Evolutionary conservation across 352 stramenopile genomes (phyloP).

Genomic region (Pythium periplocum): DNA sequence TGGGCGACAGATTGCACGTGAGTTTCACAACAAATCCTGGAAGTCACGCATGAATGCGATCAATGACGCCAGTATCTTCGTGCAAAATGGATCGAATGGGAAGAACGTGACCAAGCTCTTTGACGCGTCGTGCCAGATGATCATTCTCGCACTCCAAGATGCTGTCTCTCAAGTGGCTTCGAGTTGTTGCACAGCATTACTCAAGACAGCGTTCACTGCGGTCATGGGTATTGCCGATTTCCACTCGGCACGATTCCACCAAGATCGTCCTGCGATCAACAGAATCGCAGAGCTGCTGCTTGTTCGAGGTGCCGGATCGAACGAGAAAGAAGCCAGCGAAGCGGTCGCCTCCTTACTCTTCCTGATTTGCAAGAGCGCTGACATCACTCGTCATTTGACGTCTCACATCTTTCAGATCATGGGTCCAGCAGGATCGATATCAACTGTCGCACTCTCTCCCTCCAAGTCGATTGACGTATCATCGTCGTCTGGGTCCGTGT

Average conservation of each 20-base stretch:
- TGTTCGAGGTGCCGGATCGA: constrained; percentile 46
- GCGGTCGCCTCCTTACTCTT: constrained; percentile 69
- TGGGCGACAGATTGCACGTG: constrained; percentile 38
- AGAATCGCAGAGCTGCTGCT: constrained; percentile 44
- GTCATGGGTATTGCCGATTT: constrained; percentile 57
- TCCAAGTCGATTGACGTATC: constrained; percentile 7
- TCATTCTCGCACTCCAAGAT: constrained; percentile 48
- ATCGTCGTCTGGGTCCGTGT: constrained; percentile 12
- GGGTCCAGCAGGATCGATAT: constrained; percentile 11
- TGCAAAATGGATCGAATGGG: constrained; percentile 36
- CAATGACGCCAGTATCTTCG: constrained; percentile 37
- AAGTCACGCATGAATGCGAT: constrained; percentile 51
- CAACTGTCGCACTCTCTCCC: constrained; percentile 15
- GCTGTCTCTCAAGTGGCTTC: constrained; percentile 65
- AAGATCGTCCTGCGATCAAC: constrained; percentile 35
- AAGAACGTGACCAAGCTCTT: constrained; percentile 53
- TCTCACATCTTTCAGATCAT: constrained; percentile 48
- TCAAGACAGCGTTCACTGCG: constrained; percentile 56
- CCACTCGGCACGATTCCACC: constrained; percentile 52
- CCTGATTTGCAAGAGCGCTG: constrained; percentile 74
- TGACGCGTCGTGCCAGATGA: constrained; percentile 56
- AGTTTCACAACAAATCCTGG: constrained; percentile 54
- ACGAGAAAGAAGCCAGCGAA: constrained; percentile 79
- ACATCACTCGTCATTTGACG: constrained; percentile 60
- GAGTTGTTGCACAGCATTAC: constrained; percentile 43